Evolutionary conservation across 2,329 filamentous ascomycete species (phyloP), one percentile per base, ranked within the genome.

Genomic region (Leptodontidium sp.): DNA sequence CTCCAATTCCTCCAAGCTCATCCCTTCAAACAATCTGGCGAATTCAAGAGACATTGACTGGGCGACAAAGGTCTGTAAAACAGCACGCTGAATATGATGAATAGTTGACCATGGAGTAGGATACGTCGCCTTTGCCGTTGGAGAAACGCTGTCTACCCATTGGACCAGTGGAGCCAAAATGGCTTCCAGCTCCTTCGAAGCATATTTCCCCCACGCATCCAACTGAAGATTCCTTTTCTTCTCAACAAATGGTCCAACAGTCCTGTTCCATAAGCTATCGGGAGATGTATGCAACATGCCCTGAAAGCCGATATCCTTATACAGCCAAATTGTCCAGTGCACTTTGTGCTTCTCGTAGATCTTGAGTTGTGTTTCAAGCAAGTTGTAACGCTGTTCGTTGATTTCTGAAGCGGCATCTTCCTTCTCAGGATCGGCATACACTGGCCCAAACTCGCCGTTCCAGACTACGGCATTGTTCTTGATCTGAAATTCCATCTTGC

Each of bases 391-490:
- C 52, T 80, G 78, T 64, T 81, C 74, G 64, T 85, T 84, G 61
- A 81, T 80, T 9, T 76, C 74, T 11, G 80, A 77, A 12, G 78
- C 77, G 17, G 82, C 76, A 3, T 70, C 29, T 15, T 81, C 74
- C 74, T 55, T 70, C 15, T 43, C 67, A 29, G 66, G n/a, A 69
- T 73, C 66, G 3, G 67, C 78, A 53, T 82, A 83, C 3, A 84
- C 81, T 9, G 81, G 81, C 0, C 82, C 85, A 65, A 85, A 87
- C 71, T 87, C 85, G 35, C 83, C 81, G 67, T 85, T 85, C 83
- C 83, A 85, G 64, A 83, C 81, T 3, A 81, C 80, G 0, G 82
- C 79, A 4, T 80, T 78, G 32, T 80, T 77, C 21, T 78, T 61
- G 15, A 78, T 74, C 81, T 83, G 83, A 70, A 81, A 85, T 68